Conservation (phyloP, 2,329 filamentous ascomycete genomes). For the Aspergillus ibericus region DNA sequence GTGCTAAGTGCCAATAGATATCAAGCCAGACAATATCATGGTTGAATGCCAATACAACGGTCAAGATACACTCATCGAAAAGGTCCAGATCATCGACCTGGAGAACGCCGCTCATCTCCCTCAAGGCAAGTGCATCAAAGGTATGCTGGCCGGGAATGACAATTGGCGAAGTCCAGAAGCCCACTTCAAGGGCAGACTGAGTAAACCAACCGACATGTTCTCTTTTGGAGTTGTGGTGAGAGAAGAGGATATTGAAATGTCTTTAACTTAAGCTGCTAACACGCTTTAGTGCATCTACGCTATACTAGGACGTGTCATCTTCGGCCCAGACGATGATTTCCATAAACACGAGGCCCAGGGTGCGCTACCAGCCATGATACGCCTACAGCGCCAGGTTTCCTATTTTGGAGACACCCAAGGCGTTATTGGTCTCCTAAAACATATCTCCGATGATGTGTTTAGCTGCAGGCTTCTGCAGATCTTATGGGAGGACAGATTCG, state of each 20-base stretch:
- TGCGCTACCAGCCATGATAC: conserved; percentile 33
- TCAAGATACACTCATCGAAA: conserved; percentile 18
- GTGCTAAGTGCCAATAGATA: conserved; percentile 26
- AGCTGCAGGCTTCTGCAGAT: conserved; percentile 32
- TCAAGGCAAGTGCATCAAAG: conserved; percentile 28
- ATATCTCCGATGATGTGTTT: conserved; percentile 34
- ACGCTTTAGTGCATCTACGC: conserved; percentile 47
- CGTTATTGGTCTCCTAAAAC: conserved; percentile 40
- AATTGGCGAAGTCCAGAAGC: conserved; percentile 38
- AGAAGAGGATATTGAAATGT: too few relatives aligned
- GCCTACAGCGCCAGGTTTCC: conserved; percentile 49
- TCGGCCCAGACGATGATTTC: conserved; percentile 39
- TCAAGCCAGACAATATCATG: conserved; percentile 41
- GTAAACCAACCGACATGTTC: conserved; percentile 35
- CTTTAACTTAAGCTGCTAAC: too few relatives aligned
- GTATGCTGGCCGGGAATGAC: conserved; percentile 31
- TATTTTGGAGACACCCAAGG: conserved; percentile 47
- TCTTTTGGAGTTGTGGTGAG: conserved; percentile 34
- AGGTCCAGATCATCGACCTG: conserved; percentile 30
- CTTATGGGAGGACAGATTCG: conserved; percentile 35
- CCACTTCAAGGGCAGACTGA: conserved; percentile 27
- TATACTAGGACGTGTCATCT: conserved; percentile 45
- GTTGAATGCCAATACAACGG: conserved; percentile 29
- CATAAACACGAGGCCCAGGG: conserved; percentile 37
- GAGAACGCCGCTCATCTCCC: conserved; percentile 39